phyloP scores from a whole-genome alignment of 1,139 yeast genomes.

The Zygosaccharomyces sapae region DNA sequence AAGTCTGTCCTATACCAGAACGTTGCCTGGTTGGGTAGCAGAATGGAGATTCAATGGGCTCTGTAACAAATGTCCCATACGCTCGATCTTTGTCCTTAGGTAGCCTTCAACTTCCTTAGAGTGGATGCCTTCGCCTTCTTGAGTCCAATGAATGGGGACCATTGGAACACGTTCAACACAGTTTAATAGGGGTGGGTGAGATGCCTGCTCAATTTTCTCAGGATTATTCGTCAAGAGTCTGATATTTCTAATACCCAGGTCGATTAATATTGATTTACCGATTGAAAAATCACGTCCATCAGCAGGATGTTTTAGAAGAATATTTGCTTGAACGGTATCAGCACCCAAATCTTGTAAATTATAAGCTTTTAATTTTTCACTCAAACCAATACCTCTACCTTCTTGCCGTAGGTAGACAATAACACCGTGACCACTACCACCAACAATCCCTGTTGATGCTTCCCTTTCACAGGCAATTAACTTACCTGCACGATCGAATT shows the following conservation, averaged over 20 bases:
- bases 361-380: slow-evolving; percentile 95
- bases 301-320: slow-evolving; percentile 91
- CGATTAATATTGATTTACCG: slow-evolving; percentile 88
- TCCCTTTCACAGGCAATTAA: slow-evolving; percentile 49
- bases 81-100: slow-evolving; percentile 84
- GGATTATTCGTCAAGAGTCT: slow-evolving; percentile 90
- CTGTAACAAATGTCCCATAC: slow-evolving; percentile 91
- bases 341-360: slow-evolving; percentile 97
- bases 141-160: slow-evolving; percentile 92
- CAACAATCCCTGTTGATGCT: slow-evolving; percentile 37
- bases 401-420: slow-evolving; percentile 95
- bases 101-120: slow-evolving; percentile 89
- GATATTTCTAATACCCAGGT: slow-evolving; percentile 70
- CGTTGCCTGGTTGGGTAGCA: slow-evolving; percentile 8
- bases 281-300: slow-evolving; percentile 89
- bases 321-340: slow-evolving; percentile 94
- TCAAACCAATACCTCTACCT: slow-evolving; percentile 96
- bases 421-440: slow-evolving; percentile 80
- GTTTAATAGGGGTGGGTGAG: slow-evolving; percentile 26
- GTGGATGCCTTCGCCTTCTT: slow-evolving; percentile 60
- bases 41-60: slow-evolving; percentile 46
- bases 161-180: slow-evolving; percentile 82
- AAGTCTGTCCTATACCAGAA: slow-evolving; percentile 1
- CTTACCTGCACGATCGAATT: slow-evolving; percentile 95
- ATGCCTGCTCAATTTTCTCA: slow-evolving; percentile 87